phyloP scores from a whole-genome alignment of 2,329 filamentous ascomycete genomes.

The Aureobasidium lini region DNA sequence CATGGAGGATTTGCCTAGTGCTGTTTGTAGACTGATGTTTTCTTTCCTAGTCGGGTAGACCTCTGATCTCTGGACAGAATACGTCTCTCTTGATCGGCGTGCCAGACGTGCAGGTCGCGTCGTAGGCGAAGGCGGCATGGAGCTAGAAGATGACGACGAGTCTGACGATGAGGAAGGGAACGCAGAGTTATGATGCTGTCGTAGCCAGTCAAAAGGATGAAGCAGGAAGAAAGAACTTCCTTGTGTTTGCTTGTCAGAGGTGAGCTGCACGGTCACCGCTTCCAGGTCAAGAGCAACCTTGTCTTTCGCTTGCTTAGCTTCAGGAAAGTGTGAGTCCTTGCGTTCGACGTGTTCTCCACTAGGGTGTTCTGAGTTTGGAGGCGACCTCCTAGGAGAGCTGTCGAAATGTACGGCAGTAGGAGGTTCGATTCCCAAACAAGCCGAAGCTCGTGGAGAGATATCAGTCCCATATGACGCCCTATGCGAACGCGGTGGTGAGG shows the following conservation, averaged over 20 bases:
- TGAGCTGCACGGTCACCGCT: background rate
- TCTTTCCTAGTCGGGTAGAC: background rate
- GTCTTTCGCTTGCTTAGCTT: background rate
- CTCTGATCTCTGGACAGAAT: background rate
- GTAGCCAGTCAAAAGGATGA: background rate
- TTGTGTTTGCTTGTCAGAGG: background rate
- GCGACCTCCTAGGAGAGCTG: background rate
- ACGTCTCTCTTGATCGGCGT: background rate
- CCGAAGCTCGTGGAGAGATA: background rate
- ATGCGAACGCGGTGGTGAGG: background rate
- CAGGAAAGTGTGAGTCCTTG: constrained; percentile 3
- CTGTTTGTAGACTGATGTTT: background rate
- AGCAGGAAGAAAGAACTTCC: background rate
- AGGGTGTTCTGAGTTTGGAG: background rate
- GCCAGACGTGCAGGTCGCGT: background rate
- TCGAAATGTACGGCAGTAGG: no score
- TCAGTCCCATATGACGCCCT: background rate
- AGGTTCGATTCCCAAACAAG: background rate
- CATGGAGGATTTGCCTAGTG: no score
- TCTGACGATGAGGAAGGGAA: background rate
- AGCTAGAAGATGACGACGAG: background rate
- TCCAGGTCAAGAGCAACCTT: background rate
- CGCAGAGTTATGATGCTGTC: background rate
- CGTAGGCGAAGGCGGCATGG: background rate
- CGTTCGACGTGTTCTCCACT: background rate